Evolutionary conservation across 2,329 filamentous ascomycete genomes (phyloP), one percentile per base, ranked within the genome.

Genomic region (Penicillium sp.): DNA sequence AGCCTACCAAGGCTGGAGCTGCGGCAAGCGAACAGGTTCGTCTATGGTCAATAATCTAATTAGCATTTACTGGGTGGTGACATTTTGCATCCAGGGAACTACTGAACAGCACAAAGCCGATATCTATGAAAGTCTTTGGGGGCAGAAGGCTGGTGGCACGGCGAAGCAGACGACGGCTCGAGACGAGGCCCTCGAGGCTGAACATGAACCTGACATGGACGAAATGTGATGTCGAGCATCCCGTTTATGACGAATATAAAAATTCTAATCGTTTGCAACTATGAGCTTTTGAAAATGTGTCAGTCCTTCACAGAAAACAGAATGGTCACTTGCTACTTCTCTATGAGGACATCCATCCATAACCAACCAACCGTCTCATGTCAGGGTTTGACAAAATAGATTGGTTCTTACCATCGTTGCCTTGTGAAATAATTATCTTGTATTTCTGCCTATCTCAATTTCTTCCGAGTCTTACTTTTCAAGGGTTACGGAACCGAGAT

Each of bases 71-170:
- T 9, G 49, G 15, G 20, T 42, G 15, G 20, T 34, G 26, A 21
- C 33, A 10, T 40, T 15, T 7, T 2, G 7, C 4, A 15, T 24
- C 17, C 21, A 58, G 55, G 50, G 49, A 20, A 52, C 54, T n/a
- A 43, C 46, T 8, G 56, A 54, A 32, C 18, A 36, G 15, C 56
- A 56, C 18, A 56, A 42, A 27, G 46, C 47, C 17, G 54, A 52
- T 37, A 59, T 59, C 3, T 57, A 49, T 24, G 56, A 59, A n/a
- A 59, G 56, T 34, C 26, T 59, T 2, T 44, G 48, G 17, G 48
- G 48, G 2, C 33, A 44, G 9, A 29, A 46, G 3, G 13, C 39
- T 13, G 23, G 30, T 29, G 17, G 7, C 4, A 6, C 5, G 13
- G 47, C 46, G 21, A 29, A 46, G 10, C 15, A 33, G 8, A 26